Base-by-base conservation (phyloP, 2,329 filamentous ascomycete species). In the Alternaria alternata region DNA sequence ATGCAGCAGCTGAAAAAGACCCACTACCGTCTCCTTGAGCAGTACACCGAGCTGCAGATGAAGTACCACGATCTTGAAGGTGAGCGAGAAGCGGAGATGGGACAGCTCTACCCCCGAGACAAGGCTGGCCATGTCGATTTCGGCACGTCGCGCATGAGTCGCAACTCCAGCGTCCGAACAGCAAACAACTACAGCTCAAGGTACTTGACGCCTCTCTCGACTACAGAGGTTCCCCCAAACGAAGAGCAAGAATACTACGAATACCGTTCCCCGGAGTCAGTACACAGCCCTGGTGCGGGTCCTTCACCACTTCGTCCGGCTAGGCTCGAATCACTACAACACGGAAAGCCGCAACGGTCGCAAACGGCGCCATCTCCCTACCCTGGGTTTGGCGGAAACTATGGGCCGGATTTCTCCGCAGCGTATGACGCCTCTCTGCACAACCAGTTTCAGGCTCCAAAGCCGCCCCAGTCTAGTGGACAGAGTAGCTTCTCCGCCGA, bases 1-100 rank as follows among this genome's bases (percentile, higher is more conserved):
- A 75, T 86, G 30, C 72, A 78, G 3, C 81, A 83, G 41, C 70
- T 86, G 36, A 83, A 85, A 65, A 85, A 84, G 66, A 81, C 83
- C 4, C 82, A 87, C 65, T 81, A 81, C 26, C 79, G 81, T 30
- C 74, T 88, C 5, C 74, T 85, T 8, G 79, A 83, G 44, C 80
- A 82, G 47, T 83, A 84, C 64, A 84, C 82, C 1, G 82, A 85
- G 34, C 76, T 87, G 2, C 79, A 84, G 52, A 77, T 82, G 66
- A 79, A 79, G 43, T 80, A 77, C 38, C 76, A 79, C 42, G 78
- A 82, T 24, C 66, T 81, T 32, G 73, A 80, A 51, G 75, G 67
- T 14, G 73, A 78, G 57, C 71, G 68, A 32, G 67, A 75, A 61
- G 70, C 72, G 20, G 66, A 69, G 30, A 32, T 69, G 5, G 74